phyloP scores from a whole-genome alignment of 2,329 filamentous ascomycete species.

The Ascochyta lentis region DNA sequence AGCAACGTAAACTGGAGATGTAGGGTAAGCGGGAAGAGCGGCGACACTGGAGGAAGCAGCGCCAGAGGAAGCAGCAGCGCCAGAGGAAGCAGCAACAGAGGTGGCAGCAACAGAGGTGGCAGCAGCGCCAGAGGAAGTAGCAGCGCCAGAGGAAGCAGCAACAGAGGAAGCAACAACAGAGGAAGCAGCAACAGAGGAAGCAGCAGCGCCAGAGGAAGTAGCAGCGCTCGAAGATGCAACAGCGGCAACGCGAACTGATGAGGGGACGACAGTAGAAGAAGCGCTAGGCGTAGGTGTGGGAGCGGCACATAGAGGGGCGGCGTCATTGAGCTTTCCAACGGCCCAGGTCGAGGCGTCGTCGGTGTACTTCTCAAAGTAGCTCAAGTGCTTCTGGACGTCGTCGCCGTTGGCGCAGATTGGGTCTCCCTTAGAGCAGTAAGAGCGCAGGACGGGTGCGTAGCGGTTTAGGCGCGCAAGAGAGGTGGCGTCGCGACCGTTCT shows the following conservation, averaged over 20 bases:
- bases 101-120: neutral
- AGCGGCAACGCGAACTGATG: constrained; percentile 23
- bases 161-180: no score
- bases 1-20: constrained; percentile 29
- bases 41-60: constrained; percentile 12
- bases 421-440: constrained; percentile 67
- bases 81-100: neutral
- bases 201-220: neutral
- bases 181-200: no score
- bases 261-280: constrained; percentile 26
- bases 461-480: constrained; percentile 28
- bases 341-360: constrained; percentile 32
- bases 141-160: constrained; percentile 7
- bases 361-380: constrained; percentile 55
- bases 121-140: neutral
- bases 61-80: neutral
- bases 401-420: constrained; percentile 70
- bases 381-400: constrained; percentile 63
- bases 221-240: constrained; percentile 22
- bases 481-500: constrained; percentile 18
- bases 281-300: constrained; percentile 27
- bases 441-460: constrained; percentile 60
- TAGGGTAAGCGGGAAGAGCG: constrained; percentile 28
- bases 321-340: constrained; percentile 31
- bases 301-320: constrained; percentile 28